A percentile compares a stretch with the other conserved stretches of the same genome.
These are phyloP conservation scores for Penicillium waksmanii DNA, from an alignment of 495 filamentous ascomycete genomes.

Conservation along the genomic window DNA sequence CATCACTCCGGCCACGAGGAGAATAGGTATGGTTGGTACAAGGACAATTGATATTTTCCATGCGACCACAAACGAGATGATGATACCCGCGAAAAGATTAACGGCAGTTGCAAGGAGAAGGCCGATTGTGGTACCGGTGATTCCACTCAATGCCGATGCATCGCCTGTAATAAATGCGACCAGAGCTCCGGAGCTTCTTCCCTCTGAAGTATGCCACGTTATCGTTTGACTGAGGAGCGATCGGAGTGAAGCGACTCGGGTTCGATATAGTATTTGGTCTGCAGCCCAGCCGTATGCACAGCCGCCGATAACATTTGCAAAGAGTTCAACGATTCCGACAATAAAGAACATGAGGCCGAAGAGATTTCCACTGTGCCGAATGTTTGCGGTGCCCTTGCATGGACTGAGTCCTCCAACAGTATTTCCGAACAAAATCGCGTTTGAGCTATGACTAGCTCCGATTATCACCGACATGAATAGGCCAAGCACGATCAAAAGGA, in stretches of 20 bases:
- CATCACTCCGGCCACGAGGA: slow-evolving; percentile 54
- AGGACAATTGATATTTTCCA: slow-evolving; percentile 47
- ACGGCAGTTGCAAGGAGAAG: slow-evolving; percentile 50
- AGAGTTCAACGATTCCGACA: slow-evolving; percentile 54
- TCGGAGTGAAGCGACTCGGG: slow-evolving; percentile 53
- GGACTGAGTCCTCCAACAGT: slow-evolving; percentile 49
- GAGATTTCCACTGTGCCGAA: slow-evolving; percentile 47
- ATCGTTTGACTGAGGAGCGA: slow-evolving; percentile 56
- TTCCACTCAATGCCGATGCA: slow-evolving; percentile 49
- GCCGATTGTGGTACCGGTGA: slow-evolving; percentile 49
- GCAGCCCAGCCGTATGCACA: slow-evolving; percentile 55
- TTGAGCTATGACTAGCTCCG: slow-evolving; percentile 1
- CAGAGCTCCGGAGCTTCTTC: slow-evolving; percentile 48
- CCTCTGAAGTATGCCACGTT: slow-evolving; percentile 56
- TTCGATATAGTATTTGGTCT: slow-evolving; percentile 54
- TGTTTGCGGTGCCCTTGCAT: slow-evolving; percentile 41
- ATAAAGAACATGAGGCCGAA: slow-evolving; percentile 60
- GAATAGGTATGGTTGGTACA: slow-evolving; percentile 45
- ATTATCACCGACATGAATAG: slow-evolving; percentile 2
- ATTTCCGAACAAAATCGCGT: slow-evolving; percentile 56
- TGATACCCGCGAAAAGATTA: slow-evolving; percentile 46
- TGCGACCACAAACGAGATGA: slow-evolving; percentile 46
- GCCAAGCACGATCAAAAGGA: background rate
- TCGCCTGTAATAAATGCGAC: slow-evolving; percentile 56
- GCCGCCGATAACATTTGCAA: slow-evolving; percentile 54